Percentiles rank a stretch among this genome's conserved stretches.
Evolutionary conservation across 345 rosid genomes (phyloP).

Genomic region (Mercurialis annua): DNA sequence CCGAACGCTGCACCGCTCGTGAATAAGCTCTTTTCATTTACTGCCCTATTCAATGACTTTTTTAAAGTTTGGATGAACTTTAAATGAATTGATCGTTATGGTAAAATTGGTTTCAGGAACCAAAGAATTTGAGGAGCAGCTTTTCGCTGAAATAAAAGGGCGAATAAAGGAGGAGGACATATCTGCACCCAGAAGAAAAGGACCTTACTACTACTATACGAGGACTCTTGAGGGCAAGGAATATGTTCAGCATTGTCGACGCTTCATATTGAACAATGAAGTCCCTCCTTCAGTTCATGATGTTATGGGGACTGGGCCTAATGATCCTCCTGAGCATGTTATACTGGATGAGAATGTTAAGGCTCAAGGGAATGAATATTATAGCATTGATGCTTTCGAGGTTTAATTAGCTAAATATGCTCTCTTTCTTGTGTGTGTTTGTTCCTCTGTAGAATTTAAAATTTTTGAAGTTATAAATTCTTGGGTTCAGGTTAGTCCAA

Average conservation of each 20-base stretch:
- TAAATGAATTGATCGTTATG: too few species aligned
- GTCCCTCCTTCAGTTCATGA: conserved; percentile 62
- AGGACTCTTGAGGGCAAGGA: conserved; percentile 83
- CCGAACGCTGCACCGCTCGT: too few species aligned
- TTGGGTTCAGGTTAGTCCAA: conserved; percentile 59
- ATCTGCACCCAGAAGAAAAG: conserved; percentile 65
- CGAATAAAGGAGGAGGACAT: conserved; percentile 89
- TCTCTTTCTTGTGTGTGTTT: background rate
- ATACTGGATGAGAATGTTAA: conserved; percentile 83
- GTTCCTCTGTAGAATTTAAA: background rate
- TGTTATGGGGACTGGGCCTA: conserved; percentile 62
- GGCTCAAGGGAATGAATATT: conserved; percentile 54
- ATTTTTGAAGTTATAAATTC: too few species aligned
- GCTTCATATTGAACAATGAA: conserved; percentile 33
- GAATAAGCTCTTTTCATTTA: too few species aligned
- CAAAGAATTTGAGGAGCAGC: conserved; percentile 56
- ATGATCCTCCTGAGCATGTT: conserved; percentile 76
- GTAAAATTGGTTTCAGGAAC: conserved; percentile 40
- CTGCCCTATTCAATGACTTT: too few species aligned
- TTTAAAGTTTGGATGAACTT: conserved; percentile 72
- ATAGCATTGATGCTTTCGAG: conserved; percentile 60
- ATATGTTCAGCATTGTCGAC: conserved; percentile 74
- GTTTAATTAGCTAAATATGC: conserved; percentile 25
- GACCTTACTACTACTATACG: conserved; percentile 64
- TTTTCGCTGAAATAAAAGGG: conserved; percentile 68